Evolutionary conservation across 2,329 filamentous ascomycete genomes (phyloP).

Genomic region (Thelonectria olida): DNA sequence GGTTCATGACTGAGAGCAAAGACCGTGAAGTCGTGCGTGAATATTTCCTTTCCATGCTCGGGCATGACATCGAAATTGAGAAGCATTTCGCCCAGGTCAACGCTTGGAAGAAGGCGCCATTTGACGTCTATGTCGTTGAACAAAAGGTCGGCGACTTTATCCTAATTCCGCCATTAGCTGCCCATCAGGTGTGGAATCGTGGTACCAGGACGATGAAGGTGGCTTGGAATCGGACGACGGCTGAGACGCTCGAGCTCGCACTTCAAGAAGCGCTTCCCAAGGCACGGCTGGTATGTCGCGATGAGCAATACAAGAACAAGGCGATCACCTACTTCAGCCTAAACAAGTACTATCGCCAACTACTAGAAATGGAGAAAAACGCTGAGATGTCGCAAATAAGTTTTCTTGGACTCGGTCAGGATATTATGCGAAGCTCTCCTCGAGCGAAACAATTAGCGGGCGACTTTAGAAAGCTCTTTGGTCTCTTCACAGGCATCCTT

Average conservation of each 20-base stretch:
- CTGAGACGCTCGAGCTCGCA: slow-evolving; percentile 88
- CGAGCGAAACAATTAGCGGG: slow-evolving; percentile 75
- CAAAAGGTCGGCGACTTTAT: slow-evolving; percentile 93
- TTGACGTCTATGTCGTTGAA: slow-evolving; percentile 91
- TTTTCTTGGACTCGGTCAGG: slow-evolving; percentile 58
- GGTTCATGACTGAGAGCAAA: slow-evolving; percentile 98
- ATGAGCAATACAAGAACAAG: slow-evolving; percentile 99
- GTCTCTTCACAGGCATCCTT: slow-evolving; percentile 80
- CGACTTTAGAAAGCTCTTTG: slow-evolving; percentile 85
- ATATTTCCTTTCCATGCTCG: slow-evolving; percentile 91
- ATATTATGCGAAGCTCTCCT: slow-evolving; percentile 52
- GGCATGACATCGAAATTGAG: slow-evolving; percentile 96
- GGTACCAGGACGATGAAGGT: slow-evolving; percentile 97
- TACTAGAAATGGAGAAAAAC: slow-evolving; percentile 62
- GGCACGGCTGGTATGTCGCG: slow-evolving; percentile 89
- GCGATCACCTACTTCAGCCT: slow-evolving; percentile 92
- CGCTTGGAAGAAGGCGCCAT: slow-evolving; percentile 94
- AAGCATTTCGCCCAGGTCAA: slow-evolving; percentile 96
- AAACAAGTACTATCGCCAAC: slow-evolving; percentile 76
- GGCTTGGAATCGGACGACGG: slow-evolving; percentile 95
- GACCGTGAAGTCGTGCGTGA: slow-evolving; percentile 91
- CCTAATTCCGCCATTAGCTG: slow-evolving; percentile 88
- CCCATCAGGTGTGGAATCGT: slow-evolving; percentile 98
- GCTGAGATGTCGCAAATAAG: slow-evolving; percentile 56
- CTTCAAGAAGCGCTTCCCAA: slow-evolving; percentile 88